Base-by-base conservation (phyloP, 441 rosid species). In the Omphalea diandra region DNA sequence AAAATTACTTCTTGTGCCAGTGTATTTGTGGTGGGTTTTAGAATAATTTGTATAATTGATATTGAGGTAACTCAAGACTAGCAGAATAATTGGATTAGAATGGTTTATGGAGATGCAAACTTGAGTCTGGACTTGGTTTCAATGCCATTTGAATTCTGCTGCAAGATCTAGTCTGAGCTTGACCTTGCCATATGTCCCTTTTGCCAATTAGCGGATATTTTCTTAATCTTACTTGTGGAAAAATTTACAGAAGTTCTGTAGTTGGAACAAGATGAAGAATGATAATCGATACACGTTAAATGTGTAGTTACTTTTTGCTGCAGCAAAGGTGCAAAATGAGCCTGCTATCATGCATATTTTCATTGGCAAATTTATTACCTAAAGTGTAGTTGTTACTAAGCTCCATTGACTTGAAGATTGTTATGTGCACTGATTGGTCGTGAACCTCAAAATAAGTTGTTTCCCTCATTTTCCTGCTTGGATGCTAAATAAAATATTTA, bases 61-160 rank as follows among this genome's bases (percentile, higher is more conserved):
- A 17, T 43, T 20, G 55, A 11, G 20, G 24, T 43, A 65, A 65
- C 0, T 32, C 7, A 20, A 14, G 69, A n/a, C 31, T 47, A 33
- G 6, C 70, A 33, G 33, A 50, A 65, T 66, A 1, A 50, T 8
- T n/a, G n/a, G 12, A 33, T 47, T 64, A 47, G 26, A 47, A 27
- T 33, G 5, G 44, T 26, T 7, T 26, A 35, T n/a, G n/a, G 32
- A 50, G 44, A 7, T 66, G 22, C 18, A 22, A 54, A 15, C 59
- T 52, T 33, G 7, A 52, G 33, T 46, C 44, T 50, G 33, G 33
- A 20, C 58, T 52, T 33, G 70, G 44, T 66, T 33, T 35, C n/a
- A 52, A 66, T 66, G 60, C 11, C 10, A 20, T 12, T 1, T 7
- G 44, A 44, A n/a, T 64, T n/a, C 1, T 17, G 40, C 36, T 17